Evolutionary conservation across 345 rosid species (phyloP).

Genomic region (Gossypium rotundifolium): DNA sequence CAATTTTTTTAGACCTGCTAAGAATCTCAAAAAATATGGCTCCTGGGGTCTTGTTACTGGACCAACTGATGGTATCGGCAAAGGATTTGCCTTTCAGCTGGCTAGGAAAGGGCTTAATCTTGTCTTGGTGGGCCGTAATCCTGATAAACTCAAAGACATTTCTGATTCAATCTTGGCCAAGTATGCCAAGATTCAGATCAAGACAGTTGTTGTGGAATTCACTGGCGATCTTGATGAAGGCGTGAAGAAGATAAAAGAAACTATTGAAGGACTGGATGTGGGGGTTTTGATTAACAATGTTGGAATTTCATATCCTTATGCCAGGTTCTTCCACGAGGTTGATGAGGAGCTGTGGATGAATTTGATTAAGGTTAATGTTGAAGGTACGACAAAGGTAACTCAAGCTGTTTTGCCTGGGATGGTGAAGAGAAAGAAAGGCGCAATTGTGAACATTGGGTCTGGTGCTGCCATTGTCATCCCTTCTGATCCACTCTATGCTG

Average conservation of each 20-base stretch:
- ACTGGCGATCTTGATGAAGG: background rate
- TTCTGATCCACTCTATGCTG: constrained; percentile 91
- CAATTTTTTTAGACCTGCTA: background rate
- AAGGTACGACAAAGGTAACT: background rate
- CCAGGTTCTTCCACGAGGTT: constrained; percentile 2
- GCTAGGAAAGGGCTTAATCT: background rate
- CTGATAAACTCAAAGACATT: background rate
- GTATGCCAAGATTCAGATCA: background rate
- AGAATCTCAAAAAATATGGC: background rate
- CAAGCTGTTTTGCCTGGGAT: background rate
- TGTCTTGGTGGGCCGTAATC: background rate
- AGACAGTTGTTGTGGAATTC: background rate
- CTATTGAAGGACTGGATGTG: background rate
- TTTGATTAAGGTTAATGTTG: constrained; percentile 3
- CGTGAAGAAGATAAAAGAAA: background rate
- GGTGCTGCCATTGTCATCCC: constrained; percentile 89
- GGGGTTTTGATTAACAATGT: background rate
- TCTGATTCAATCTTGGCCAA: background rate
- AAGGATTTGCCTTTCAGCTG: background rate
- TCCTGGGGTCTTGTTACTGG: background rate
- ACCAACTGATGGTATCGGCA: background rate
- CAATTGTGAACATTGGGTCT: constrained; percentile 50
- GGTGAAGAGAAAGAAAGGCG: background rate
- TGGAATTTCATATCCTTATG: background rate
- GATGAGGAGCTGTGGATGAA: background rate